Conservation (phyloP, 495 filamentous ascomycete genomes). For the Penicillium maclennaniae region DNA sequence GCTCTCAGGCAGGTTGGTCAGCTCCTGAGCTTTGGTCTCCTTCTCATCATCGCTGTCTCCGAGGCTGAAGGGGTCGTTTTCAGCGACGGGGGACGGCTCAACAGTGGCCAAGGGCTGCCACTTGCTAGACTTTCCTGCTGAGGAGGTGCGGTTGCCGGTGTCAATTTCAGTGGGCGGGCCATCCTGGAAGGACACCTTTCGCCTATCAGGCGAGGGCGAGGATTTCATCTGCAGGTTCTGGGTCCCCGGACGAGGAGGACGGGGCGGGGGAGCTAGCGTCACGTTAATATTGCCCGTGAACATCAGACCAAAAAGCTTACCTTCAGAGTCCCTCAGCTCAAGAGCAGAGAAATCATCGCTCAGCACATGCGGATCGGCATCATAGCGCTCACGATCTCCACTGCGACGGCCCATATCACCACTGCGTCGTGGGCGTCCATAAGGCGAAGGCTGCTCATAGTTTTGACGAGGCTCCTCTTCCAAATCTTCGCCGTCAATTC, state of each 20-base stretch:
- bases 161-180: slow-evolving; percentile 71
- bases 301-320: slow-evolving; percentile 31
- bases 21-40: slow-evolving; percentile 65
- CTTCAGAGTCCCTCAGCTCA: slow-evolving; percentile 74
- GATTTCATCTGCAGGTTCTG: slow-evolving; percentile 73
- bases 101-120: slow-evolving; percentile 92
- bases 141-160: slow-evolving; percentile 50
- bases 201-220: slow-evolving; percentile 58
- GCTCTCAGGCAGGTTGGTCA: slow-evolving; percentile 57
- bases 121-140: slow-evolving; percentile 69
- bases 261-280: slow-evolving; percentile 43
- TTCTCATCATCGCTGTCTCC: slow-evolving; percentile 95
- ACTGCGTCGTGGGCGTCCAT: slow-evolving; percentile 48
- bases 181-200: slow-evolving; percentile 78
- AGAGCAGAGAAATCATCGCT: slow-evolving; percentile 89
- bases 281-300: slow-evolving; percentile 18
- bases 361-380: slow-evolving; percentile 89
- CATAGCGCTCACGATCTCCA: slow-evolving; percentile 82
- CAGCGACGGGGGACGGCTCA: slow-evolving; percentile 80
- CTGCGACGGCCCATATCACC: slow-evolving; percentile 62
- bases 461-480: slow-evolving; percentile 48
- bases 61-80: slow-evolving; percentile 94
- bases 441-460: slow-evolving; percentile 39
- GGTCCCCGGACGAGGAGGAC: slow-evolving; percentile 65
- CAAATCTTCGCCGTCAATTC: slow-evolving; percentile 78